Percentiles rank a stretch among this genome's conserved stretches.
phyloP scores from a whole-genome alignment of 129 eudicot species.

The Mikania micrantha region DNA sequence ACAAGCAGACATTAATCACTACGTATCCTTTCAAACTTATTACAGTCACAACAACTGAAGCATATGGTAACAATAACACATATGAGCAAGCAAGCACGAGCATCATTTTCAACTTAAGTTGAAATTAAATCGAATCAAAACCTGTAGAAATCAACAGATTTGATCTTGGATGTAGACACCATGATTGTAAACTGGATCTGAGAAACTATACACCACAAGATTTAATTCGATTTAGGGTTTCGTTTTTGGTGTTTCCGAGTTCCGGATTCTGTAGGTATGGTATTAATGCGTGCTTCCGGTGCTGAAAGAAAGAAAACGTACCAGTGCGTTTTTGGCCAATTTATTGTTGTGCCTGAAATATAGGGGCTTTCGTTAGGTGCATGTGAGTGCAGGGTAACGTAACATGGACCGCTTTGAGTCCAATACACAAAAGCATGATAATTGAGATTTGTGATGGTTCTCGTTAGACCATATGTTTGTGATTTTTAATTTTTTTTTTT shows the following conservation, averaged over 20 bases:
- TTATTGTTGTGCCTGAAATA: constrained; percentile 21
- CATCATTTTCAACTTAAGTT: not conserved
- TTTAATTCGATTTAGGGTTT: constrained; percentile 17
- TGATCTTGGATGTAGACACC: constrained; percentile 68
- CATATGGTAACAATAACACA: constrained; percentile 9
- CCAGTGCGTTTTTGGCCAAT: constrained; percentile 6
- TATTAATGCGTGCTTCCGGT: constrained; percentile 1
- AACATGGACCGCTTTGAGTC: constrained; percentile 30
- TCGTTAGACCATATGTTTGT: too few relatives aligned
- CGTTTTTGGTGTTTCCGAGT: not conserved
- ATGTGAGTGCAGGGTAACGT: constrained; percentile 13
- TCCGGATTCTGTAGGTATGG: not conserved
- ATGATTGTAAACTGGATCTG: constrained; percentile 36
- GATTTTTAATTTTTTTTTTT: too few relatives aligned
- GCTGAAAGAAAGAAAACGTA: constrained; percentile 19
- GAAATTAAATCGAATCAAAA: constrained; percentile 8
- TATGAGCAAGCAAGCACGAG: too few relatives aligned
- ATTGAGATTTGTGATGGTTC: too few relatives aligned
- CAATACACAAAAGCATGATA: constrained; percentile 1
- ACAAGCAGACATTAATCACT: not conserved
- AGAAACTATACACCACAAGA: not conserved
- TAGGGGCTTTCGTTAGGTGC: constrained; percentile 13
- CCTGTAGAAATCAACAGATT: constrained; percentile 97
- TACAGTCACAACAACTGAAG: not conserved
- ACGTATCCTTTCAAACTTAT: not conserved